Evolutionary conservation across 148 eudicot species (phyloP).

Genomic region (Gaultheria prostrata): DNA sequence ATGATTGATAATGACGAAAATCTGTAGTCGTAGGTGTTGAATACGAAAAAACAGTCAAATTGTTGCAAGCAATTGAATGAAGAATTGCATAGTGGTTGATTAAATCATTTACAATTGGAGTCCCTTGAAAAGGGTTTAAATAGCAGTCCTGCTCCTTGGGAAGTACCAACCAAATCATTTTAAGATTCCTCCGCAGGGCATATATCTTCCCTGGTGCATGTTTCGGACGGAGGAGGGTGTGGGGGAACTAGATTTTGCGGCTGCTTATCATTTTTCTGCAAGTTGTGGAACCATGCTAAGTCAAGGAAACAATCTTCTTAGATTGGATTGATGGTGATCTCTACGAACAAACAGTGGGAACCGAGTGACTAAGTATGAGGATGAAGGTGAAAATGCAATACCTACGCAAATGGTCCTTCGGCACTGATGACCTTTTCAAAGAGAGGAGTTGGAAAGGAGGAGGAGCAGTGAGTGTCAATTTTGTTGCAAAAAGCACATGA

Average conservation of each 20-base stretch:
- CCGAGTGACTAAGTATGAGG: not conserved
- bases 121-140: not conserved
- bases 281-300: slow-evolving; percentile 6
- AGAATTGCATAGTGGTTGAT: not conserved
- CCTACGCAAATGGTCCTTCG: not conserved
- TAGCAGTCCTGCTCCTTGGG: not conserved
- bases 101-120: not conserved
- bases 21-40: not conserved
- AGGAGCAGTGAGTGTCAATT: not conserved
- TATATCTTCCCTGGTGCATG: not conserved
- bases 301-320: not conserved
- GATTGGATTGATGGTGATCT: not conserved
- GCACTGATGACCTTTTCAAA: not conserved
- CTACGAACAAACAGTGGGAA: not conserved
- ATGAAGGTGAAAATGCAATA: not conserved
- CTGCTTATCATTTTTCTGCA: not conserved
- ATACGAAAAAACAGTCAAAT: not conserved
- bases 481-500: not conserved
- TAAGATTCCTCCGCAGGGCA: not conserved
- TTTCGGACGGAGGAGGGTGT: not conserved
- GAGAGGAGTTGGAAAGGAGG: not conserved
- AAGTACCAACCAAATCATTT: not conserved
- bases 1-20: not conserved
- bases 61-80: not conserved
- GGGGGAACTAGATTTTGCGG: not conserved